These are phyloP conservation scores for Amaranthus cruentus DNA, from an alignment of 148 eudicot genomes.

Conservation along the genomic window DNA sequence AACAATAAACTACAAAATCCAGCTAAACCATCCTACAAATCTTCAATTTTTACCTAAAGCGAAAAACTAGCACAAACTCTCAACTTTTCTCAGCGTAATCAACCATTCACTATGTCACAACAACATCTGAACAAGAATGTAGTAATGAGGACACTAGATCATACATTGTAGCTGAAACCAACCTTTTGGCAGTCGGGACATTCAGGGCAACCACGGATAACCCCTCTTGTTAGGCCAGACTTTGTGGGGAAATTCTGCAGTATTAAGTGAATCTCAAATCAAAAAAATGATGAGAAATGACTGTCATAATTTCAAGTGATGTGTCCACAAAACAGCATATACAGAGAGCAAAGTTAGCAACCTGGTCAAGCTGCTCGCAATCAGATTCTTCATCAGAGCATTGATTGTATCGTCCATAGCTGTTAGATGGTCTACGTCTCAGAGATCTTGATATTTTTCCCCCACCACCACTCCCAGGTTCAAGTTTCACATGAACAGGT, in stretches of 20 bases:
- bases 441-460: slow-evolving; percentile 46
- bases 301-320: background rate
- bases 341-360: background rate
- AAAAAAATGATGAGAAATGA: background rate
- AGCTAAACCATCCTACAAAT: slow-evolving; percentile 1
- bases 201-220: slow-evolving; percentile 75
- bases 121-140: background rate
- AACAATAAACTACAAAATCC: slow-evolving; percentile 7
- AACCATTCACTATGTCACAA: background rate
- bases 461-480: slow-evolving; percentile 33
- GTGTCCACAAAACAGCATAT: background rate
- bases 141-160: background rate
- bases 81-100: background rate
- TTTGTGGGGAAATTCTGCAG: slow-evolving; percentile 46
- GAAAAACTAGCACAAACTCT: background rate
- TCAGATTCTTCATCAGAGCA: slow-evolving; percentile 61
- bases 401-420: slow-evolving; percentile 41
- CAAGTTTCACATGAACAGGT: slow-evolving; percentile 35
- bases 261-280: slow-evolving; percentile 8
- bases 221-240: slow-evolving; percentile 73
- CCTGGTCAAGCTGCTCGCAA: slow-evolving; percentile 57
- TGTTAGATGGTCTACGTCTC: slow-evolving; percentile 51
- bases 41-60: background rate
- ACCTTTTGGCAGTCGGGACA: slow-evolving; percentile 93
- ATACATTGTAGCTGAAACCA: slow-evolving; percentile 8